A percentile compares a stretch with the other conserved stretches of the same genome.
Conservation (phyloP, 768 basidiomycete species). For the Russula vinacea region DNA sequence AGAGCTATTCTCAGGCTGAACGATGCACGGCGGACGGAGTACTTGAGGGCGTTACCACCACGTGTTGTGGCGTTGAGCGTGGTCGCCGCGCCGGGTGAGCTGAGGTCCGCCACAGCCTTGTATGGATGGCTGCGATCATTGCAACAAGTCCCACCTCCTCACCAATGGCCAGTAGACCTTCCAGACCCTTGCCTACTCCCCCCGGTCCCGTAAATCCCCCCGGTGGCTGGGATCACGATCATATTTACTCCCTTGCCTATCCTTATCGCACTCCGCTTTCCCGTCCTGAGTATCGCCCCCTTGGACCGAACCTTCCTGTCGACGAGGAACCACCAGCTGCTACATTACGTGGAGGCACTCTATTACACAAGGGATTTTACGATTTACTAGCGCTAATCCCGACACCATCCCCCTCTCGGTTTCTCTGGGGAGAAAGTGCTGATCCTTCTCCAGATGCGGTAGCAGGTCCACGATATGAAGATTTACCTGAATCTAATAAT, state of each 20-base stretch:
- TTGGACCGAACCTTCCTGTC: slow-evolving; percentile 31
- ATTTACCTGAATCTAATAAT: slow-evolving; percentile 41
- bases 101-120: not conserved
- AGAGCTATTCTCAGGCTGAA: not conserved
- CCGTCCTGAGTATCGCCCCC: slow-evolving; percentile 33
- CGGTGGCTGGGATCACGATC: slow-evolving; percentile 9
- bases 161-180: slow-evolving; percentile 20
- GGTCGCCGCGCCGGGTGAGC: slow-evolving; percentile 11
- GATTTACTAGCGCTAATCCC: slow-evolving; percentile 78
- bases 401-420: slow-evolving; percentile 57
- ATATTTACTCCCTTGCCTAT: slow-evolving; percentile 26
- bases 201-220: slow-evolving; percentile 15
- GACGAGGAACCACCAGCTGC: slow-evolving; percentile 46
- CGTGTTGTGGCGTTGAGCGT: slow-evolving; percentile 26
- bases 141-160: not conserved
- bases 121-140: not conserved
- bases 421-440: slow-evolving; percentile 50
- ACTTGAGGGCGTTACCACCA: not conserved
- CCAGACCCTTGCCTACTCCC: slow-evolving; percentile 29
- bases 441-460: slow-evolving; percentile 41
- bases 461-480: slow-evolving; percentile 70
- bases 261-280: slow-evolving; percentile 39
- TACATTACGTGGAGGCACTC: slow-evolving; percentile 61
- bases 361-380: slow-evolving; percentile 89
- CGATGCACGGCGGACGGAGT: too few relatives aligned